Evolutionary conservation across 2,329 filamentous ascomycete species (phyloP).

Genomic region (Colletotrichum costaricense): DNA sequence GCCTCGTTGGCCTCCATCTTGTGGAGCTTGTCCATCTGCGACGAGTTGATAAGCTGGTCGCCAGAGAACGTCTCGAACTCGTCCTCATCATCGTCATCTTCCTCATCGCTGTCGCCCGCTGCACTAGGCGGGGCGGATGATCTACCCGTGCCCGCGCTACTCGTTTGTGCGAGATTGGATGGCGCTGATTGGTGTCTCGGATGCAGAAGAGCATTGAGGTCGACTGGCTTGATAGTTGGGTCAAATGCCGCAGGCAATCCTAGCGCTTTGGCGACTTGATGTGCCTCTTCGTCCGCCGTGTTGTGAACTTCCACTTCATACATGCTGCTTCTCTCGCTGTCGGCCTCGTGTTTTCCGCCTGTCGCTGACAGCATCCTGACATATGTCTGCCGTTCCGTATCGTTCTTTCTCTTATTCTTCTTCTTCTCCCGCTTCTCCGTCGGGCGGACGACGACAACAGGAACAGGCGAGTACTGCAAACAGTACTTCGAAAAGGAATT

Average conservation of each 20-base stretch:
- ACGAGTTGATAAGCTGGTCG: conserved; percentile 54
- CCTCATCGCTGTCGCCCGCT: conserved; percentile 56
- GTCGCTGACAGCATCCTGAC: conserved; percentile 78
- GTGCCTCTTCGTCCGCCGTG: conserved; percentile 71
- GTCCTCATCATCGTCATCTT: conserved; percentile 52
- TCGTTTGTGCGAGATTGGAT: conserved; percentile 5
- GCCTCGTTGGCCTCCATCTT: conserved; percentile 71
- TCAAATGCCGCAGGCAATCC: conserved; percentile 73
- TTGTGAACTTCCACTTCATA: conserved; percentile 67
- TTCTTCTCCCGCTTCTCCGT: conserved; percentile 90
- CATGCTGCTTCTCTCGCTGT: conserved; percentile 62
- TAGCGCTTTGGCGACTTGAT: conserved; percentile 71
- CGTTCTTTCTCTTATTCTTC: conserved; percentile 84
- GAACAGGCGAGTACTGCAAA: conserved; percentile 91
- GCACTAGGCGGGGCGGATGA: conserved; percentile 21
- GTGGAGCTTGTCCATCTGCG: conserved; percentile 66
- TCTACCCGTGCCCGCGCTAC: not conserved
- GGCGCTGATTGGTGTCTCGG: conserved; percentile 26
- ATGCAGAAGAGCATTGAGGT: conserved; percentile 43
- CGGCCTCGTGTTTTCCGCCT: conserved; percentile 67
- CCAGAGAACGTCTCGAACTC: conserved; percentile 55
- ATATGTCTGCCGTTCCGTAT: conserved; percentile 81
- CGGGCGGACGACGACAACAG: conserved; percentile 91
- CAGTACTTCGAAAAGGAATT: conserved; percentile 96
- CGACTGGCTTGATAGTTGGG: conserved; percentile 70